Evolutionary conservation across 352 stramenopile species (phyloP).

Genomic region (Globisporangium okanoganense): DNA sequence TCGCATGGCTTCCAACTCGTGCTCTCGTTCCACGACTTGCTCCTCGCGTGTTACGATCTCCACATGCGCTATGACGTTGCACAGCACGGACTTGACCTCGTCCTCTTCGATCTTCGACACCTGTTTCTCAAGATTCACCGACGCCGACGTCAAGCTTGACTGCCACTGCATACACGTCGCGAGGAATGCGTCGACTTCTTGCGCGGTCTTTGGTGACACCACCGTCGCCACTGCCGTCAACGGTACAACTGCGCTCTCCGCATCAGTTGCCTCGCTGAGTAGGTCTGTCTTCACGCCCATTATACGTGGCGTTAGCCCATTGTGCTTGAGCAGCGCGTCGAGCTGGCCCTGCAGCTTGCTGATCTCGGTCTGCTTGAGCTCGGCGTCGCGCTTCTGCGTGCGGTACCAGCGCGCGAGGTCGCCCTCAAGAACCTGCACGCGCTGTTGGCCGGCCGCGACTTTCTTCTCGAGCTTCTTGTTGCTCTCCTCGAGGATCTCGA

Average conservation of each 20-base stretch:
- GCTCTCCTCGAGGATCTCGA: slow-evolving; percentile 13
- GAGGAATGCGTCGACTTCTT: slow-evolving; percentile 7
- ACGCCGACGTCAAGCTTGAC: background rate
- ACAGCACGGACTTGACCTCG: slow-evolving; percentile 31
- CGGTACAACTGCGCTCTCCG: background rate
- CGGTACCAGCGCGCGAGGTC: slow-evolving; percentile 36
- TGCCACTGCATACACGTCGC: slow-evolving; percentile 9
- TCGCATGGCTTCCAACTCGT: background rate
- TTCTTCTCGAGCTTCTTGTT: slow-evolving; percentile 16
- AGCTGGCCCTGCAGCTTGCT: slow-evolving; percentile 21
- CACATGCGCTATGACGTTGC: slow-evolving; percentile 31
- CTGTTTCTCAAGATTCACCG: background rate
- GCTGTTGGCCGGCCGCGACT: slow-evolving; percentile 19
- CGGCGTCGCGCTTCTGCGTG: slow-evolving; percentile 28
- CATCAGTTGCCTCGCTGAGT: background rate
- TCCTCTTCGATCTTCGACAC: slow-evolving; percentile 5
- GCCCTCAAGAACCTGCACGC: slow-evolving; percentile 29
- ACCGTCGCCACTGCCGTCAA: background rate
- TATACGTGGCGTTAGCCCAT: background rate
- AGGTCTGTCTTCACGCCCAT: slow-evolving; percentile 1
- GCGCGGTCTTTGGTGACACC: slow-evolving; percentile 1
- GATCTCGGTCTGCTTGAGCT: slow-evolving; percentile 16
- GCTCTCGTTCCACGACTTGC: background rate
- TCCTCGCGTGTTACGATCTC: slow-evolving; percentile 18
- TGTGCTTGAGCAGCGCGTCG: background rate